phyloP scores from a whole-genome alignment of 2,329 filamentous ascomycete genomes.

The Sclerotiophoma versabilis region DNA sequence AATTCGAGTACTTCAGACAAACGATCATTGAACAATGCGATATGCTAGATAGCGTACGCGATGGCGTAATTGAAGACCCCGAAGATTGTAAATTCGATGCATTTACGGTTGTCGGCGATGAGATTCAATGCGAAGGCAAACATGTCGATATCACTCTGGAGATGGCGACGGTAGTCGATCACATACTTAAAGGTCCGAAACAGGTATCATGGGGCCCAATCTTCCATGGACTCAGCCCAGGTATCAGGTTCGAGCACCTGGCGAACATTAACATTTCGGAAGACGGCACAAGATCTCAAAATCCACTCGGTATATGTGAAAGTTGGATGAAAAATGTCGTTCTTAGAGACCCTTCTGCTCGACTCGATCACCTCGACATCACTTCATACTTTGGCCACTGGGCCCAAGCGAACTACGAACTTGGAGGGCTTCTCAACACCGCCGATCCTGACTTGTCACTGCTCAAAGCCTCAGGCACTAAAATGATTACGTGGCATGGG shows the following conservation, averaged over 20 bases:
- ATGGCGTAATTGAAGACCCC: slow-evolving; percentile 46
- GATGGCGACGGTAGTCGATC: slow-evolving; percentile 31
- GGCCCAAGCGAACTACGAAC: slow-evolving; percentile 28
- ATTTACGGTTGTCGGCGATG: slow-evolving; percentile 14
- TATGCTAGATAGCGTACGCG: slow-evolving; percentile 30
- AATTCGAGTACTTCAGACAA: slow-evolving; percentile 33
- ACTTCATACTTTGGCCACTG: slow-evolving; percentile 24
- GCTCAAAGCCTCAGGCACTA: slow-evolving; percentile 32
- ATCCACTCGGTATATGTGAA: slow-evolving; percentile 24
- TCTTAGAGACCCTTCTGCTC: slow-evolving; percentile 20
- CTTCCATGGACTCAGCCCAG: slow-evolving; percentile 21
- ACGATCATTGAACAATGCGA: slow-evolving; percentile 38
- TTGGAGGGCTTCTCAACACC: slow-evolving; percentile 30
- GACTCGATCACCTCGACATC: slow-evolving; percentile 25
- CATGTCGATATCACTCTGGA: slow-evolving; percentile 24
- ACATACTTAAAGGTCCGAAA: slow-evolving; percentile 28
- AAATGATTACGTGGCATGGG: slow-evolving; percentile 42
- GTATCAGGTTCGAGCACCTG: slow-evolving; percentile 20
- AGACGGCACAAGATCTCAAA: slow-evolving; percentile 26
- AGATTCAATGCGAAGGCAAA: slow-evolving; percentile 30
- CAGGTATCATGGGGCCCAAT: slow-evolving; percentile 16
- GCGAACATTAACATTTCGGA: slow-evolving; percentile 21
- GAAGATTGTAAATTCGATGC: slow-evolving; percentile 36
- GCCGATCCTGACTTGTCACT: slow-evolving; percentile 34
- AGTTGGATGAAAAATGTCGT: slow-evolving; percentile 30